Base-by-base conservation (phyloP, 1,284 basidiomycete species). In the Tilletiaria anomala region DNA sequence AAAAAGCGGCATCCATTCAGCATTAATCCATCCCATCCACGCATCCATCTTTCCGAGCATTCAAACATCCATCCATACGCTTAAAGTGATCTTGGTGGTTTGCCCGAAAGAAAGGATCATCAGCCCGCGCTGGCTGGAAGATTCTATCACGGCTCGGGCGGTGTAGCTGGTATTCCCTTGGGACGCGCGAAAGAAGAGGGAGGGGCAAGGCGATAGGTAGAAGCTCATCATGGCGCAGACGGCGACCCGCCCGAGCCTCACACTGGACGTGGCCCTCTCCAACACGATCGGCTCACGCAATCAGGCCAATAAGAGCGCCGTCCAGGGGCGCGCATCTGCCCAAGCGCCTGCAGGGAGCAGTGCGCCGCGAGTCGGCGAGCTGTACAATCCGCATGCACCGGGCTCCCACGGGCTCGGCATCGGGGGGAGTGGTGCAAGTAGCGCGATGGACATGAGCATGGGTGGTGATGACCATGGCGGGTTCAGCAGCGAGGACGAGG, bases 381-480 rank as follows among this genome's bases (percentile, higher is more conserved):
- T 23, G 6, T 31, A 44, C 11, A 46, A 45, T 16, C 43, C 47
- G 16, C 41, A 43, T 17, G 34, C 18, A 20, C 41, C 39, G 21
- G 33, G n/a, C n/a, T n/a, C 39, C 4, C 32, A 23, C 23, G 36
- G 23, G 16, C 20, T 22, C 23, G 44, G 45, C 37, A 36, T 35
- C n/a, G 39, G 33, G 14, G 43, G 43, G 12, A 46, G 18, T 46
- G 47, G 33, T 37, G 37, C n/a, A 39, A 42, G 11, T 33, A 42
- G 12, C 39, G 36, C 22, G 29, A 15, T 10, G 16, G 19, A 32
- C 37, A 45, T 2, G 33, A 11, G 10, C 47, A 49, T 32, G 39
- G 26, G 8, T 46, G 47, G 40, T 16, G 6, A 5, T 2, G 32
- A 18, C 5, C 32, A 39, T 8, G 16, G 17, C 4, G 17, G 23